Evolutionary conservation across 257 asterid genomes (phyloP).

Genomic region (Ballota nigra): DNA sequence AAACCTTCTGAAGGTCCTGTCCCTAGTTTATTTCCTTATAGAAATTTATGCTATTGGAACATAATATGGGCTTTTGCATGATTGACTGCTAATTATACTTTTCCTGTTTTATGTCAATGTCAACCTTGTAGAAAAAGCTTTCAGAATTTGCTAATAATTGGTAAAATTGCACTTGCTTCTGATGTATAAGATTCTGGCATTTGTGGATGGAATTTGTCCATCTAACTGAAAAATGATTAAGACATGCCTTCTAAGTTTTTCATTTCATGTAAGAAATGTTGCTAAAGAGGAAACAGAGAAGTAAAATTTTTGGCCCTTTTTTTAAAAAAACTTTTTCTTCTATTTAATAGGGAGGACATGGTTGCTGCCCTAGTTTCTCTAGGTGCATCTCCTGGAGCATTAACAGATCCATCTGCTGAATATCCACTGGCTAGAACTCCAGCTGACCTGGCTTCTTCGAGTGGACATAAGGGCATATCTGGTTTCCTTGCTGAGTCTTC

Average conservation of each 20-base stretch:
- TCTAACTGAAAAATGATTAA: neutral
- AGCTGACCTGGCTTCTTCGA: slow-evolving; percentile 82
- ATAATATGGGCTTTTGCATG: neutral
- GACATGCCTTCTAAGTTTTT: slow-evolving; percentile 2
- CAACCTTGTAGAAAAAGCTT: neutral
- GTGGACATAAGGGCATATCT: slow-evolving; percentile 94
- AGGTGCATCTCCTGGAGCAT: slow-evolving; percentile 82
- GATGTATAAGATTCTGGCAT: slow-evolving; percentile 7
- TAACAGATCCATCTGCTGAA: slow-evolving; percentile 78
- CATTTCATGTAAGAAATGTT: slow-evolving; percentile 13
- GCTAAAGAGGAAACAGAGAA: too few relatives aligned
- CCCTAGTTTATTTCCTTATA: neutral
- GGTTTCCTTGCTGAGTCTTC: slow-evolving; percentile 88
- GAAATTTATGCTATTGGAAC: slow-evolving; percentile 4
- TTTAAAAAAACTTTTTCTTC: slow-evolving; percentile 20
- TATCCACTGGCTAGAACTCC: slow-evolving; percentile 75
- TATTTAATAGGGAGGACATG: slow-evolving; percentile 72
- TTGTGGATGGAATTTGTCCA: slow-evolving; percentile 9
- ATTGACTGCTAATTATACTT: slow-evolving; percentile 10
- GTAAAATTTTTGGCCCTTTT: neutral
- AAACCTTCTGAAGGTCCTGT: slow-evolving; percentile 5
- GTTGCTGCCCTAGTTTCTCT: slow-evolving; percentile 82
- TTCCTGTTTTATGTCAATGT: neutral
- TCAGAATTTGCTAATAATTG: slow-evolving; percentile 11
- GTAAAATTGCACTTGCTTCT: neutral